These are phyloP conservation scores for Alternaria sp. DNA, from an alignment of 2,329 filamentous ascomycete species.

Conservation along the genomic window DNA sequence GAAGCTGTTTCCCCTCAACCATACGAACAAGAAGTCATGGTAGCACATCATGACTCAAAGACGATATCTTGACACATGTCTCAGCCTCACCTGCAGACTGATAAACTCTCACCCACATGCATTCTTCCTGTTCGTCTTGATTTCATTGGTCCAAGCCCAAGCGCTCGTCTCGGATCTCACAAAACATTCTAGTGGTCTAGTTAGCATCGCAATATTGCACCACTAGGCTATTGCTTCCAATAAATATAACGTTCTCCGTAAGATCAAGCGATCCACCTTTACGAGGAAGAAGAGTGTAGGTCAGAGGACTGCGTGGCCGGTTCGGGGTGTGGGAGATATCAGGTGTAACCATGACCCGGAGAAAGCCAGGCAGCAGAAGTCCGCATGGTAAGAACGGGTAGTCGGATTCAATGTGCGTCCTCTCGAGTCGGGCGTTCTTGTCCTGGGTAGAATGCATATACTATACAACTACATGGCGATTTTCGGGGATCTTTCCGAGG, in stretches of 20 bases:
- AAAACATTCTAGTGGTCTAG: background rate
- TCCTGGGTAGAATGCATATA: no score
- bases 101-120: background rate
- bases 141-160: background rate
- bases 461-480: no score
- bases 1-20: background rate
- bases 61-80: background rate
- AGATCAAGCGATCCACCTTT: background rate
- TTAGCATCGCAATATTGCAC: background rate
- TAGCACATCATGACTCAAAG: background rate
- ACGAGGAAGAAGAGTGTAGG: background rate
- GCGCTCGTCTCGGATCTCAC: conserved; percentile 2
- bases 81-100: background rate
- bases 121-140: background rate
- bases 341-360: no score
- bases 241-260: background rate
- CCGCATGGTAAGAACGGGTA: no score
- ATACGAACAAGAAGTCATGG: background rate
- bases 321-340: background rate
- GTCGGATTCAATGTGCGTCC: background rate
- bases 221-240: background rate
- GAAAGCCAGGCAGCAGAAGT: no score
- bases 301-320: background rate
- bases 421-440: no score
- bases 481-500: no score